These are phyloP conservation scores for Otatea glauca DNA, from an alignment of 176 grass and related monocot species.

Conservation along the genomic window DNA sequence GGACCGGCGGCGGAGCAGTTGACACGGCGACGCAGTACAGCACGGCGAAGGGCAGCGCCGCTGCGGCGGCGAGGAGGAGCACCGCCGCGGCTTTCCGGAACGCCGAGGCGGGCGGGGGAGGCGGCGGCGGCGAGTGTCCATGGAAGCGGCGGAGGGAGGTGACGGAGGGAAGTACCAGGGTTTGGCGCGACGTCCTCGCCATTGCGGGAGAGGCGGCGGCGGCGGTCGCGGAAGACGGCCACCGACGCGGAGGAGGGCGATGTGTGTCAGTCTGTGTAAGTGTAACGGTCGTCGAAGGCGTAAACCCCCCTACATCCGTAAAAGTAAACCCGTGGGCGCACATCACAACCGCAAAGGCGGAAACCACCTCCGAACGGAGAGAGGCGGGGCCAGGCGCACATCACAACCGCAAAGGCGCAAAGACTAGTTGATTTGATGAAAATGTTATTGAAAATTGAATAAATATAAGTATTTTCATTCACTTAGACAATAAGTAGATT, in stretches of 20 bases:
- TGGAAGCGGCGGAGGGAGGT: slow-evolving; percentile 9
- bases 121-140: background rate
- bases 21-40: slow-evolving; percentile 47
- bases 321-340: background rate
- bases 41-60: slow-evolving; percentile 53
- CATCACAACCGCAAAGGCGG: background rate
- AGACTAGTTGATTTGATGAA: too few relatives aligned
- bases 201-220: background rate
- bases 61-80: slow-evolving; percentile 47
- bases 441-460: too few relatives aligned
- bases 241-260: background rate
- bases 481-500: too few relatives aligned
- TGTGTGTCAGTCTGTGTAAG: too few relatives aligned
- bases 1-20: background rate
- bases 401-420: too few relatives aligned
- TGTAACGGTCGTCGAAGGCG: slow-evolving; percentile 16
- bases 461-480: too few relatives aligned
- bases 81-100: slow-evolving; percentile 18
- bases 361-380: background rate
- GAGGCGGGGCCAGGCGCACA: too few relatives aligned
- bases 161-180: background rate
- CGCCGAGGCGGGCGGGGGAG: background rate
- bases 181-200: slow-evolving; percentile 29
- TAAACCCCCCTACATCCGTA: fast-evolving
- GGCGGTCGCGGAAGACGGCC: background rate